Percentiles rank a stretch among this genome's conserved stretches.
Conservation (phyloP, 352 stramenopile species). For the Albugo candida region DNA sequence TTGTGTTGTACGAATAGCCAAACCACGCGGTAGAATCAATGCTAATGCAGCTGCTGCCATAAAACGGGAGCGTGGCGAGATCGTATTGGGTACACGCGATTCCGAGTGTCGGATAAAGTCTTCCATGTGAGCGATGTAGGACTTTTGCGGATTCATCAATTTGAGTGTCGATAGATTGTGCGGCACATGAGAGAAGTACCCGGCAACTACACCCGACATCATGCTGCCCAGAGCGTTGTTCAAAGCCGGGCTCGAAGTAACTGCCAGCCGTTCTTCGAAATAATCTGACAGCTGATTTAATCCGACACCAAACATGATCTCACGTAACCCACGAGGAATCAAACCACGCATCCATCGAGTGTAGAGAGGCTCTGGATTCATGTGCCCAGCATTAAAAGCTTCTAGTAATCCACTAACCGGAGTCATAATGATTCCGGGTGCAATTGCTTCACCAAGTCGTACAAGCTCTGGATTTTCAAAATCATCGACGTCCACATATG, state of each 20-base stretch:
- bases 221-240: conserved; percentile 81
- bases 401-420: conserved; percentile 83
- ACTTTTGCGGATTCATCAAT: conserved; percentile 84
- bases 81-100: conserved; percentile 55
- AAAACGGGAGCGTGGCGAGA: conserved; percentile 48
- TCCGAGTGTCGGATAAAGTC: conserved; percentile 71
- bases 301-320: conserved; percentile 87
- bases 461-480: conserved; percentile 68
- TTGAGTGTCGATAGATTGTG: conserved; percentile 93
- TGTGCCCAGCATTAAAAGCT: conserved; percentile 84
- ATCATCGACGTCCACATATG: conserved; percentile 61
- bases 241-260: conserved; percentile 41
- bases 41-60: conserved; percentile 50
- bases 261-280: conserved; percentile 79
- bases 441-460: conserved; percentile 57
- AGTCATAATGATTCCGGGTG: conserved; percentile 85
- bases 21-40: conserved; percentile 69
- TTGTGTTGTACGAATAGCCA: conserved; percentile 80
- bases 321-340: conserved; percentile 61
- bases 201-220: conserved; percentile 74
- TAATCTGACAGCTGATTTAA: conserved; percentile 89
- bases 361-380: conserved; percentile 79
- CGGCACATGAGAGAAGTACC: conserved; percentile 88
- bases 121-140: conserved; percentile 62
- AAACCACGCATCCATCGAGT: conserved; percentile 82